Evolutionary conservation across 495 filamentous ascomycete species (phyloP).

Genomic region (Aspergillus heteromorphus): DNA sequence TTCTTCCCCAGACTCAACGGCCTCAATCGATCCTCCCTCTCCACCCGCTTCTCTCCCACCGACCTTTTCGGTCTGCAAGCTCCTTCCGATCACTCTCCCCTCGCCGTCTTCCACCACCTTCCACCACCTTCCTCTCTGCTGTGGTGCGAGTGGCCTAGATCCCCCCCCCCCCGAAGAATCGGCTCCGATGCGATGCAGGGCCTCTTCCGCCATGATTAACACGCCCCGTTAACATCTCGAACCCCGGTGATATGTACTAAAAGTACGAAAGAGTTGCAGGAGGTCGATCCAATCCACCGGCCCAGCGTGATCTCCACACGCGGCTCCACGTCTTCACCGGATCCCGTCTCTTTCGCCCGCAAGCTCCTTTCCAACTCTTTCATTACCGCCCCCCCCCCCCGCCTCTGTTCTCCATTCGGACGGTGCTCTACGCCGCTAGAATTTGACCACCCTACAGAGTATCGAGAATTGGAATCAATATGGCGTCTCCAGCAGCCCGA

Average conservation of each 20-base stretch:
- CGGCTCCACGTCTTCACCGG: too few relatives aligned
- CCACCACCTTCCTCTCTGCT: not conserved
- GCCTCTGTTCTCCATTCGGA: not conserved
- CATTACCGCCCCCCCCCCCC: not conserved
- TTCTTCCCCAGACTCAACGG: not conserved
- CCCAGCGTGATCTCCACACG: not conserved
- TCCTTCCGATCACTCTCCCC: not conserved
- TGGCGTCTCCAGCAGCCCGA: constrained; percentile 29
- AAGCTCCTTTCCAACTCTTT: not conserved
- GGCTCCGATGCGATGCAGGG: constrained; percentile 23
- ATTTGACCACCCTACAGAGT: not conserved
- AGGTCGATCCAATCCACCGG: not conserved
- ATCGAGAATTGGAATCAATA: constrained; percentile 2
- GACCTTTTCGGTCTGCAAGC: not conserved
- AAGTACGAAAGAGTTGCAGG: not conserved
- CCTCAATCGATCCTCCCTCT: not conserved
- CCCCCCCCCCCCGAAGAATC: not conserved
- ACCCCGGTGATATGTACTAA: not conserved
- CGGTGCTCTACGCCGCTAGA: not conserved
- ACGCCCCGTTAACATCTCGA: constrained; percentile 9
- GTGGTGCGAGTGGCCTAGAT: constrained; percentile 5
- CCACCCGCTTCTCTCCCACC: not conserved
- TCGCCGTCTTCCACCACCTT: too few relatives aligned
- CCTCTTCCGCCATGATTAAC: constrained; percentile 19
- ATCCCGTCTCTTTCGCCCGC: too few relatives aligned